Base-by-base conservation (phyloP, 139 green algal genomes). In the Asterochloris sp. region DNA sequence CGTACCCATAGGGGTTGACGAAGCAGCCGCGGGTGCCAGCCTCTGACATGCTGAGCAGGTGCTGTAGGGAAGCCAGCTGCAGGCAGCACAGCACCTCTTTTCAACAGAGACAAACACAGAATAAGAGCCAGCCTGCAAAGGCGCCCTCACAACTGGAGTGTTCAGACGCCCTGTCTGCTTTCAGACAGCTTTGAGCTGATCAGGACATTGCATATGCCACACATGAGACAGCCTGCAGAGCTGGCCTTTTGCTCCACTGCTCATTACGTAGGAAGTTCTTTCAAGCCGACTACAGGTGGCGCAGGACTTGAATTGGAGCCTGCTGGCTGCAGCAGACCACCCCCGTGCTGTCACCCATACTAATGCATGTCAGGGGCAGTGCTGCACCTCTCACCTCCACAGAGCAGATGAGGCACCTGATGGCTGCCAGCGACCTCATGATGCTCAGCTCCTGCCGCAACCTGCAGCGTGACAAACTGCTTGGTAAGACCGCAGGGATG, bases 361-460 rank as follows among this genome's bases (percentile, higher is more conserved):
- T 71, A 8, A 6, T 71, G 66, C 66, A 4, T 24, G 17, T 21
- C 66, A 24, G 21, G 66, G 66, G 19, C 12, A 64, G 27, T 47
- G 12, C 27, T 23, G 73, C 73, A 78, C 29, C 73, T 15, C 73
- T 61, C 68, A 80, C 76, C 76, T 80, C 47, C 67, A n/a, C 68
- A 61, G 68, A 69, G 23, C 76, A 80, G n/a, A 69, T 69, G 60
- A 61, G 60, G 60, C 76, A 80, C 12, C 76, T 28, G 60, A 80
- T 23, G 24, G 24, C 38, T 11, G 60, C 26, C 76, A 80, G 67
- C 60, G 60, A 69, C 68, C 68, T 61, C 76, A 80, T 80, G n/a
- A 80, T 24, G 10, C 60, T 62, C 11, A 80, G 60, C 24, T 80
- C 76, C 16, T 80, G 67, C 23, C 68, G 69, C 23, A 80, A 8